Percentiles rank a stretch among this genome's conserved stretches.
Evolutionary conservation across 495 filamentous ascomycete genomes (phyloP).

Genomic region (Hypoxylon lenormandii): DNA sequence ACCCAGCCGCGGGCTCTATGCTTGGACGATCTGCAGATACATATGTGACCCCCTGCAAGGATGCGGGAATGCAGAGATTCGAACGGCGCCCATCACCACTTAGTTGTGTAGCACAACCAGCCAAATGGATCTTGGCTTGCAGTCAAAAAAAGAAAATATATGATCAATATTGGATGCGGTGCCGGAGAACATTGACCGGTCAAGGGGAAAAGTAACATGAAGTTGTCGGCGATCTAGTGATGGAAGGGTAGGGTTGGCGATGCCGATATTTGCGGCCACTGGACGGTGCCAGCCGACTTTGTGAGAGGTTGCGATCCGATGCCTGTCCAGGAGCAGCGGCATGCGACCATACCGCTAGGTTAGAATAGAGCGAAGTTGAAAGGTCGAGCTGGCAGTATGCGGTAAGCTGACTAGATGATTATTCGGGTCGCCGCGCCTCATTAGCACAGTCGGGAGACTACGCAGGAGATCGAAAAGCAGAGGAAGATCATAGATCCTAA

Average conservation of each 20-base stretch:
- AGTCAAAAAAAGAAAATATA: conserved; percentile 22
- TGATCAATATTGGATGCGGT: conserved; percentile 20
- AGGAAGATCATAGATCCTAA: conserved; percentile 20
- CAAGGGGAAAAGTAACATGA: conserved; percentile 21
- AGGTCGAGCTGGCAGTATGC: conserved; percentile 33
- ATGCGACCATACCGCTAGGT: conserved; percentile 35
- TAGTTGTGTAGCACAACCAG: conserved; percentile 28
- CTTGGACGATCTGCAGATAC: conserved; percentile 37
- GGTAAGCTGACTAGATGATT: conserved; percentile 45
- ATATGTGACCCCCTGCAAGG: conserved; percentile 26
- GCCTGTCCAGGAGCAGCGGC: conserved; percentile 28
- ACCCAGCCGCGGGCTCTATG: conserved; percentile 11
- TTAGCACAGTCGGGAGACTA: conserved; percentile 9
- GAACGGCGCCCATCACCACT: conserved; percentile 15
- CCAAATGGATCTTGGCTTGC: conserved; percentile 32
- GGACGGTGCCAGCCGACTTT: conserved; percentile 24
- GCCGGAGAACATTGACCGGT: conserved; percentile 18
- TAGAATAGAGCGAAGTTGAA: conserved; percentile 21
- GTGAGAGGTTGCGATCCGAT: conserved; percentile 45
- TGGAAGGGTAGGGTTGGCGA: conserved; percentile 19
- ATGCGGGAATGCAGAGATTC: conserved; percentile 31
- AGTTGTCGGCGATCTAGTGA: conserved; percentile 28
- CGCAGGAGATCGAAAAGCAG: conserved; percentile 11
- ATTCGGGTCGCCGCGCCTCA: conserved; percentile 35
- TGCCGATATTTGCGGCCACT: conserved; percentile 30